Evolutionary conservation across 1,284 basidiomycete genomes (phyloP), one percentile per base, ranked within the genome.

Genomic region (Austroboletus niveus): DNA sequence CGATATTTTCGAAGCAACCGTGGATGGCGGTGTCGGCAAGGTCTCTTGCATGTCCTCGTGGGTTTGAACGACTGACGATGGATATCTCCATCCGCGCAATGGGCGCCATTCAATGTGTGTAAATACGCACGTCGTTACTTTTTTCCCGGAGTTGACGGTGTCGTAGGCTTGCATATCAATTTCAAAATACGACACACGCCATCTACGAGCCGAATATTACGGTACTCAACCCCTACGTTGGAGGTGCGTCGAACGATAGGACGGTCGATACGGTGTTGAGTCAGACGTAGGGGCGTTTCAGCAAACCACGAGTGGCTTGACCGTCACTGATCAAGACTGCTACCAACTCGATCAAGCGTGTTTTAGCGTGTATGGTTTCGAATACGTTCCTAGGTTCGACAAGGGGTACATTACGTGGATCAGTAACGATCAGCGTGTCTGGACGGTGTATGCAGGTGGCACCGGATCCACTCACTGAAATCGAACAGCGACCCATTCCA

Each of bases 351-450:
- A 64, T 8, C 35, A 35, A 5, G 57, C 22, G 8, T 69, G 70
- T 48, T 69, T 49, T 20, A 71, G 70, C 53, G 55, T 69, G 32
- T 69, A 69, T 24, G 68, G 64, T 11, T 71, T 72, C 32, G 70
- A 69, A 53, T 69, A 69, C 39, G 57, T 58, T 31, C 69, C 68
- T 14, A 69, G 68, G 11, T 72, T 71, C 30, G 65, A 71, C 46
- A 69, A 75, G 29, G 75, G 71, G 4, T 79, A 77, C 58, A 71
- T 81, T 30, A 75, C 74, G n/a, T 82, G 81, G 81, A 64, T 71
- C 53, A 69, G 65, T 47, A 63, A 72, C 31, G 71, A 67, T 51
- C 66, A 71, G 51, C 63, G 66, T 11, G 71, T 69, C 35, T 82
- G 79, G 79, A 80, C 75, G 9, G 63, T 80, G 55, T 65, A 64